Evolutionary conservation across 345 rosid species (phyloP).

Genomic region (Acer yangbiense): DNA sequence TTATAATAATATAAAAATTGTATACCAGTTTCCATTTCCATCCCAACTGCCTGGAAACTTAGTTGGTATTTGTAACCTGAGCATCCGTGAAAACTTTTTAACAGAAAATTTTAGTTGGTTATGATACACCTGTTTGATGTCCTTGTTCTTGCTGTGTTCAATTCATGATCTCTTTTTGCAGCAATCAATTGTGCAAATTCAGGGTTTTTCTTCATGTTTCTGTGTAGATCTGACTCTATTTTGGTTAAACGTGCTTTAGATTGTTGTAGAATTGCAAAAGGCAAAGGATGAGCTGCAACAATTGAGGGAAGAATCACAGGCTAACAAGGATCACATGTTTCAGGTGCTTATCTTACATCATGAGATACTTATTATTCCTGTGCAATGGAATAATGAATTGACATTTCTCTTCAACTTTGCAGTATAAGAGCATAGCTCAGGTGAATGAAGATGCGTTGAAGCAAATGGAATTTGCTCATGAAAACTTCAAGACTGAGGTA

Average conservation of each 20-base stretch:
- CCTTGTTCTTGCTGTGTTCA: not conserved
- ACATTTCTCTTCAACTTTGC: conserved; percentile 31
- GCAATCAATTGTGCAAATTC: not conserved
- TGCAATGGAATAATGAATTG: conserved; percentile 12
- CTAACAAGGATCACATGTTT: conserved; percentile 88
- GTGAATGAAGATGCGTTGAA: conserved; percentile 86
- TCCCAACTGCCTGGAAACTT: not conserved
- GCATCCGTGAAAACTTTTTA: not conserved
- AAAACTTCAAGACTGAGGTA: conserved; percentile 81
- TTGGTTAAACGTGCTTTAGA: conserved; percentile 40
- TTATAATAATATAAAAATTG: not conserved
- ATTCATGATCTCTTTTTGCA: not conserved
- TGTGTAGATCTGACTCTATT: not conserved
- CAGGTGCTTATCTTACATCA: conserved; percentile 55
- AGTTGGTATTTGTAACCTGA: not conserved
- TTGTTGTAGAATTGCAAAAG: conserved; percentile 47
- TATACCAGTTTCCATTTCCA: not conserved
- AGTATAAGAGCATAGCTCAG: conserved; percentile 95
- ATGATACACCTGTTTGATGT: not conserved
- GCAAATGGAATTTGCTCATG: conserved; percentile 93
- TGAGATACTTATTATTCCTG: conserved; percentile 8
- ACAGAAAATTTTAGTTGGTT: not conserved
- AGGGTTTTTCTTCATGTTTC: not conserved
- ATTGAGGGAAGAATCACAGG: conserved; percentile 73
- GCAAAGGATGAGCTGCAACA: conserved; percentile 71